phyloP scores from a whole-genome alignment of 441 rosid species.

The Corymbia citriodora region DNA sequence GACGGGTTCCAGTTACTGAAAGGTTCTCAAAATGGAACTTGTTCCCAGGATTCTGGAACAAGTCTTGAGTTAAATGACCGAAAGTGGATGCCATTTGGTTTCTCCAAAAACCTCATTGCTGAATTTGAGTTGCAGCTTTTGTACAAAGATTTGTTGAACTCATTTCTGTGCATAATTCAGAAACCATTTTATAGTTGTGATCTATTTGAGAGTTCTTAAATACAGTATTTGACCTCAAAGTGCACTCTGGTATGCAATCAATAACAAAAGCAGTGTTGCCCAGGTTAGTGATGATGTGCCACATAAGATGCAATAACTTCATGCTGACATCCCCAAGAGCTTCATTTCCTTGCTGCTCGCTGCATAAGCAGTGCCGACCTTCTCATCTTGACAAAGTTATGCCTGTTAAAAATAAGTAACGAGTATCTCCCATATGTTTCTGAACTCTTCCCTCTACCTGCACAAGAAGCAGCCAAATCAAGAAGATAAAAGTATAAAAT shows the following conservation, averaged over 20 bases:
- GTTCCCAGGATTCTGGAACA: not conserved
- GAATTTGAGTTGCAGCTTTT: conserved; percentile 50
- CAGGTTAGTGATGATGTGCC: conserved; percentile 7
- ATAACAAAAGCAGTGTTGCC: conserved; percentile 19
- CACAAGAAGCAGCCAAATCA: conserved; percentile 5
- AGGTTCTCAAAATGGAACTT: not conserved
- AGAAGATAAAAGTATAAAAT: not conserved
- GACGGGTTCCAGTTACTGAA: not conserved
- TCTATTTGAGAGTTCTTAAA: conserved; percentile 2
- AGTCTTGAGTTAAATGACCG: not conserved
- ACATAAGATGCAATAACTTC: not conserved
- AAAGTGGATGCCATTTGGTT: not conserved
- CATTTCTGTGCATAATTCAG: conserved; percentile 5
- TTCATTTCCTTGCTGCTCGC: conserved; percentile 26
- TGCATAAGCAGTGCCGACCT: conserved; percentile 48
- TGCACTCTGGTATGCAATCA: conserved; percentile 23
- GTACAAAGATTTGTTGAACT: conserved; percentile 12
- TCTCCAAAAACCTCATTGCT: conserved; percentile 2
- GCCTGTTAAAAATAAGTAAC: conserved; percentile 44
- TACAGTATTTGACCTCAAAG: conserved; percentile 8
- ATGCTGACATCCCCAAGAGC: not conserved
- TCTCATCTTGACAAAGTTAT: conserved; percentile 37
- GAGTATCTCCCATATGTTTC: conserved; percentile 28
- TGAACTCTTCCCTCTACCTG: conserved; percentile 26
- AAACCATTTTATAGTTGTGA: not conserved